These are phyloP conservation scores for Wickerhamomyces bovis DNA, from an alignment of 805 yeast genomes.

Conservation along the genomic window DNA sequence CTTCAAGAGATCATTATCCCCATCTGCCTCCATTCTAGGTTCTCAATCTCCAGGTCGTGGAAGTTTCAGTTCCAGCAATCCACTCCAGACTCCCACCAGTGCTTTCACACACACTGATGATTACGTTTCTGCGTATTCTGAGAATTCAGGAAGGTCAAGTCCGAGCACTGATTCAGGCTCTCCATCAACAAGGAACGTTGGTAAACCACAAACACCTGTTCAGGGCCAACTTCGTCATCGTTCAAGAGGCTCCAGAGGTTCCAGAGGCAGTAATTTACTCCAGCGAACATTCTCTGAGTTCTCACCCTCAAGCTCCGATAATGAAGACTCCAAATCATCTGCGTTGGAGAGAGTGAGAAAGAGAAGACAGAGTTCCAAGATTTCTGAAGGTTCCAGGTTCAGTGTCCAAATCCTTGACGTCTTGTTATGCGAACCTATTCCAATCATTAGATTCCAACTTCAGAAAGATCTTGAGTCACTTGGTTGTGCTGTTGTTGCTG, in stretches of 20 bases:
- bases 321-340: slow-evolving; percentile 47
- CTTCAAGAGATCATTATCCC: slow-evolving; percentile 42
- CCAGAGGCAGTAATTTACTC: slow-evolving; percentile 7
- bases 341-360: slow-evolving; percentile 48
- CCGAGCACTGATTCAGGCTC: slow-evolving; percentile 29
- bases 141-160: slow-evolving; percentile 28
- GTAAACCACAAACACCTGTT: slow-evolving; percentile 6
- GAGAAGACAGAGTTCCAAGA: slow-evolving; percentile 45
- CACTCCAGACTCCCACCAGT: slow-evolving; percentile 13
- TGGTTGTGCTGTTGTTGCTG: slow-evolving; percentile 78
- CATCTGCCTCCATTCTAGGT: slow-evolving; percentile 27
- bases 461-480: slow-evolving; percentile 55
- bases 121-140: slow-evolving; percentile 21
- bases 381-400: slow-evolving; percentile 18
- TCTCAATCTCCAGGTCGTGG: slow-evolving; percentile 28
- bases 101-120: slow-evolving; percentile 28
- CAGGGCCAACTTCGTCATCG: slow-evolving; percentile 4
- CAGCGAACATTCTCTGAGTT: slow-evolving; percentile 27
- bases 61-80: slow-evolving; percentile 14
- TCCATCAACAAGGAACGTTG: slow-evolving; percentile 15
- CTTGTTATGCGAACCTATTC: slow-evolving; percentile 80
- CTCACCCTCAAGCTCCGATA: slow-evolving; percentile 58
- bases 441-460: slow-evolving; percentile 67
- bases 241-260: slow-evolving; percentile 15
- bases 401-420: slow-evolving; percentile 47